These are phyloP conservation scores for Erigeron canadensis DNA, from an alignment of 129 eudicot genomes.

Conservation along the genomic window DNA sequence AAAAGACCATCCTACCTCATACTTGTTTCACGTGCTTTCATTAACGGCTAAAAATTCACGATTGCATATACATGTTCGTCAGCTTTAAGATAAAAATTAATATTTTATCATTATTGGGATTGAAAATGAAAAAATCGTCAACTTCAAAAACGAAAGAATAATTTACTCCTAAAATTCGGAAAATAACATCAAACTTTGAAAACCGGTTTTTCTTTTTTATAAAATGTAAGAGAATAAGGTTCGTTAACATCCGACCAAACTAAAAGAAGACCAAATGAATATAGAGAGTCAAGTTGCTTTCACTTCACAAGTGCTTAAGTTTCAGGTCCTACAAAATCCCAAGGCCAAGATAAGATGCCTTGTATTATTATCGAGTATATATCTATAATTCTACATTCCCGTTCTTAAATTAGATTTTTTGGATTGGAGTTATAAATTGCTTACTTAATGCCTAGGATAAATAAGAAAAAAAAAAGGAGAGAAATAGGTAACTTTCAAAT, in stretches of 20 bases:
- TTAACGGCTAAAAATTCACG: no score
- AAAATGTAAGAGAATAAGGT: slow-evolving; percentile 35
- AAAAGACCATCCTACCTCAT: no score
- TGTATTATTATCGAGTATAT: no score
- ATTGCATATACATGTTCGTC: no score
- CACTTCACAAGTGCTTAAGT: slow-evolving; percentile 35
- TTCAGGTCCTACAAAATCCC: slow-evolving; percentile 30
- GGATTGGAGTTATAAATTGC: background rate
- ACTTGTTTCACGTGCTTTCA: no score
- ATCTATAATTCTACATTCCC: background rate
- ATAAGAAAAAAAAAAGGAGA: background rate
- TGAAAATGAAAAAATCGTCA: no score
- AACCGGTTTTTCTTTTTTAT: no score
- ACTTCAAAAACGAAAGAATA: no score
- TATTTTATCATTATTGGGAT: no score
- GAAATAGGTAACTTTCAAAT: background rate
- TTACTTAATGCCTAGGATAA: background rate
- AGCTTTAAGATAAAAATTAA: no score
- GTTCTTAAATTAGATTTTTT: background rate
- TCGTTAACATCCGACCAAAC: slow-evolving; percentile 34
- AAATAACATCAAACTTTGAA: no score
- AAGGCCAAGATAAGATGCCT: slow-evolving; percentile 21
- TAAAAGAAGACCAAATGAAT: slow-evolving; percentile 26
- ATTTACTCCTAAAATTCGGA: no score
- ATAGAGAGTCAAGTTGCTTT: slow-evolving; percentile 37